Evolutionary conservation across 805 yeast species (phyloP).

Genomic region (Metschnikowia kofuensis): DNA sequence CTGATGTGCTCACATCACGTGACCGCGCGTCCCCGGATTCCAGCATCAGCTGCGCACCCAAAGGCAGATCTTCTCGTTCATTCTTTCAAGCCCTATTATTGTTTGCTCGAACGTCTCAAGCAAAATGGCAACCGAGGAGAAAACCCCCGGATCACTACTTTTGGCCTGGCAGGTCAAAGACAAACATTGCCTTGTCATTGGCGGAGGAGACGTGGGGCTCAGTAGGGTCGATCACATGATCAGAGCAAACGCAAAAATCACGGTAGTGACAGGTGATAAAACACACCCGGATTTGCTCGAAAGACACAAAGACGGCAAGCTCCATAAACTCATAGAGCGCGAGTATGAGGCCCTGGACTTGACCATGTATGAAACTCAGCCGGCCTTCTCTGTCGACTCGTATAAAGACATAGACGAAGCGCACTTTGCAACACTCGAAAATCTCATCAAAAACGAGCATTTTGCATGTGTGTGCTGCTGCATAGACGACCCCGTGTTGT

Average conservation of each 20-base stretch:
- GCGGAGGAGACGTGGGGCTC: constrained; percentile 77
- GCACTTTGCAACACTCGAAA: constrained; percentile 29
- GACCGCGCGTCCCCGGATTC: too few species aligned
- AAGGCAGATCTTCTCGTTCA: too few species aligned
- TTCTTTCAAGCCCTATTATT: background rate
- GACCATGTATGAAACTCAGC: constrained; percentile 42
- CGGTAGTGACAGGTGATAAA: constrained; percentile 51
- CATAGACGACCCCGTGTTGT: constrained; percentile 64
- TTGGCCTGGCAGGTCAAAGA: constrained; percentile 73
- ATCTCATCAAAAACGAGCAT: constrained; percentile 32
- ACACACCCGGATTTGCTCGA: constrained; percentile 28
- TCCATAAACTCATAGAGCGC: constrained; percentile 42
- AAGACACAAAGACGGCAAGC: constrained; percentile 34
- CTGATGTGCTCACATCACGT: too few species aligned
- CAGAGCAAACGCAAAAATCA: constrained; percentile 66
- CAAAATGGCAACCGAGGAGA: background rate
- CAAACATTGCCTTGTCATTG: constrained; percentile 67
- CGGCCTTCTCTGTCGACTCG: constrained; percentile 9
- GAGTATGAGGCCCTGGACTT: constrained; percentile 48
- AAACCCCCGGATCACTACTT: constrained; percentile 43
- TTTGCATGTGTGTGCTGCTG: constrained; percentile 73
- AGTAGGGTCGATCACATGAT: constrained; percentile 65
- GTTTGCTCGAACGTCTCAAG: background rate
- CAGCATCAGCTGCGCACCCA: too few species aligned
- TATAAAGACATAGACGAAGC: constrained; percentile 9